Base-by-base conservation (phyloP, 306 rosid genomes). In the Pyrus pyrifolia region DNA sequence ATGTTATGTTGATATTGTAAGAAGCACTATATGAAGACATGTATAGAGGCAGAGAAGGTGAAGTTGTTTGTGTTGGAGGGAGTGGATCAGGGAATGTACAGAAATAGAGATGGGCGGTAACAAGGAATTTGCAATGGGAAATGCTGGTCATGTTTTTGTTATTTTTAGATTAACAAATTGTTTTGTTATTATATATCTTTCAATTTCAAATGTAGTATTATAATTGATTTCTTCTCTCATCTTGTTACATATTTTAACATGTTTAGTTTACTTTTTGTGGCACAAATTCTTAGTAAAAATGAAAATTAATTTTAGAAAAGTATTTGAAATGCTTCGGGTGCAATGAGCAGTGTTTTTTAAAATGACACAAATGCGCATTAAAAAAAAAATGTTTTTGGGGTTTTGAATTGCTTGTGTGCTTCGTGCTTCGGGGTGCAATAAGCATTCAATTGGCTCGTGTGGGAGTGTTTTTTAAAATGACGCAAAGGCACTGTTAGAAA, bases 61-160 rank as follows among this genome's bases (percentile, higher is more conserved):
- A 75, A 59, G 70, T 31, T 81, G 62, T 55, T 15, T 79, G 53
- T 75, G 21, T 80, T 38, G 44, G 44, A 38, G 73, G 75, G 6
- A 58, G 62, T 62, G 51, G 79, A 75, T 82, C 81, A 31, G 76
- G 79, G 84, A 76, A 81, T 82, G 87, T 86, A 31, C 8, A 87
- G 53, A 81, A 45, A 78, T 49, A 79, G 78, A n/a, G 57, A 38
- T n/a, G 19, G 14, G 31, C 31, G 13, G n/a, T 74, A 23, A 70
- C 59, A 23, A 52, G 80, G 42, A 76, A 57, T 59, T 51, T 63
- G 69, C 23, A n/a, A 76, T 27, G 49, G 45, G 74, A 71, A 70
- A 70, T 64, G 67, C 13, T 75, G 76, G 77, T 42, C 29, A 25
- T 58, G 67, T 55, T 71, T 67, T 70, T 55, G 63, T 62, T 75